A percentile compares a stretch with the other conserved stretches of the same genome.
phyloP scores from a whole-genome alignment of 257 asterid genomes.

The Hygrophila difformis region DNA sequence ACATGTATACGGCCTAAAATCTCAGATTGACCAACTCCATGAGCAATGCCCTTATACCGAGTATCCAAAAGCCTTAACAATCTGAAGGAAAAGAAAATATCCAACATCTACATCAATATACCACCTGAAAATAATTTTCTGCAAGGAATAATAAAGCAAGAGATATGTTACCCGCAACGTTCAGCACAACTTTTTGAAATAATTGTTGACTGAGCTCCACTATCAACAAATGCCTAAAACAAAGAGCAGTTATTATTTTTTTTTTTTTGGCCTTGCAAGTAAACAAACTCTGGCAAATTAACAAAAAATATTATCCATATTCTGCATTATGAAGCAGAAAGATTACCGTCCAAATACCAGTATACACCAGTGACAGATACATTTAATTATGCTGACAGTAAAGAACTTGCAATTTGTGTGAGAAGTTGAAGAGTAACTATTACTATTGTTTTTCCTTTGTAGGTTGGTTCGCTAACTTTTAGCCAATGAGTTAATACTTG shows the following conservation, averaged over 20 bases:
- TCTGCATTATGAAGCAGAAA: too few species aligned
- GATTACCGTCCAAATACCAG: too few species aligned
- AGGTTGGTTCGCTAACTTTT: too few species aligned
- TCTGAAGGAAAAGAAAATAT: slow-evolving; percentile 31
- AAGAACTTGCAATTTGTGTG: too few species aligned
- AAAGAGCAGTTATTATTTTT: slow-evolving; percentile 8
- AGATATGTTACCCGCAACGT: slow-evolving; percentile 65
- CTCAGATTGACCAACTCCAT: slow-evolving; percentile 96
- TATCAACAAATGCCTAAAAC: slow-evolving; percentile 94
- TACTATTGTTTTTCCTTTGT: too few species aligned
- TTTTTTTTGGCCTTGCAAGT: too few species aligned
- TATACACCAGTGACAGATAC: too few species aligned
- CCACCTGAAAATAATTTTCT: slow-evolving; percentile 7
- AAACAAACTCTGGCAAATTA: too few species aligned
- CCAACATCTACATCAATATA: slow-evolving; percentile 11
- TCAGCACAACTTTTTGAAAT: slow-evolving; percentile 98
- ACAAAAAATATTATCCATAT: too few species aligned
- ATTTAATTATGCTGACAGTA: too few species aligned
- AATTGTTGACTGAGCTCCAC: slow-evolving; percentile 99
- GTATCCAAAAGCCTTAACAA: slow-evolving; percentile 79
- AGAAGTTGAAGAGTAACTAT: too few species aligned
- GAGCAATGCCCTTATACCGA: slow-evolving; percentile 91
- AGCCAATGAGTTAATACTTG: too few species aligned
- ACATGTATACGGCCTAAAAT: slow-evolving; percentile 94
- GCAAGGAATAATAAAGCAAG: slow-evolving; percentile 8